Percentiles rank a stretch among this genome's conserved stretches.
Evolutionary conservation across 2,329 filamentous ascomycete species (phyloP).

Genomic region (Fonsecaea multimorphosa): DNA sequence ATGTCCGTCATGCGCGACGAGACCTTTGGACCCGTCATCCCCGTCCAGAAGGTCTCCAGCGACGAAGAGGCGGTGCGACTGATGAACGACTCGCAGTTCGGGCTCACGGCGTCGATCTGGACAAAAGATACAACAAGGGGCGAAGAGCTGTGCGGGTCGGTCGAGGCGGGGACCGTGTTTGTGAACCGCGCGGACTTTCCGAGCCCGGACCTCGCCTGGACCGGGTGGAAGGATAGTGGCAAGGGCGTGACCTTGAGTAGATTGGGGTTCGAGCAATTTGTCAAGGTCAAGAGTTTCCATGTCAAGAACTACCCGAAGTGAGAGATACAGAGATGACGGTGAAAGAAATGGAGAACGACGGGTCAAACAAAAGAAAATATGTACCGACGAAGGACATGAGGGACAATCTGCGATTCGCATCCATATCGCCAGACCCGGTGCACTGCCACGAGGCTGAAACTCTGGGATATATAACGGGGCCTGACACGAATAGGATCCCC

Average conservation of each 20-base stretch:
- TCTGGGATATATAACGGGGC: too few relatives aligned
- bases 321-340: neutral
- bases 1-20: slow-evolving; percentile 93
- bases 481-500: too few relatives aligned
- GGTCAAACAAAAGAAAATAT: too few relatives aligned
- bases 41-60: slow-evolving; percentile 81
- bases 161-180: slow-evolving; percentile 95
- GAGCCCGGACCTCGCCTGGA: slow-evolving; percentile 91
- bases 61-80: slow-evolving; percentile 81
- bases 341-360: neutral
- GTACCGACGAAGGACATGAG: neutral
- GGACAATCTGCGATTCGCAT: too few relatives aligned
- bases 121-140: slow-evolving; percentile 82
- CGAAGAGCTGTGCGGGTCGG: slow-evolving; percentile 75
- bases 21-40: slow-evolving; percentile 92
- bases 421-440: too few relatives aligned
- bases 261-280: slow-evolving; percentile 93
- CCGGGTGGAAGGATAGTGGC: slow-evolving; percentile 96
- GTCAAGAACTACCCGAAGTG: slow-evolving; percentile 73
- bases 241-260: slow-evolving; percentile 87
- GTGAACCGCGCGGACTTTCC: slow-evolving; percentile 94
- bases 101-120: slow-evolving; percentile 96
- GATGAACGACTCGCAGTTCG: slow-evolving; percentile 96
- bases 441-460: too few relatives aligned
- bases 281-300: slow-evolving; percentile 95